A percentile compares a stretch with the other conserved stretches of the same genome.
Conservation (phyloP, 2,329 filamentous ascomycete species). For the Pseudogymnoascus verrucosus region DNA sequence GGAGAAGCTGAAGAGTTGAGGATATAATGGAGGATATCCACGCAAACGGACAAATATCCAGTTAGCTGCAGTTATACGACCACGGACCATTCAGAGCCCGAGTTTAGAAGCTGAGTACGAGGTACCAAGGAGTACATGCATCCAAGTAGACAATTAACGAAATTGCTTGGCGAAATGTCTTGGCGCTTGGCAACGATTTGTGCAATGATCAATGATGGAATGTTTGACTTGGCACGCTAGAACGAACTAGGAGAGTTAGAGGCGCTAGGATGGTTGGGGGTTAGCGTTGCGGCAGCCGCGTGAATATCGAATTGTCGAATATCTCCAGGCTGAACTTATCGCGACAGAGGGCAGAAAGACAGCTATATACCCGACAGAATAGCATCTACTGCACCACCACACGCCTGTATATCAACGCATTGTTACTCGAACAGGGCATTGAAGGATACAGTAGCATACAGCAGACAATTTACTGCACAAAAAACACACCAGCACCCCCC, state of each 20-base stretch:
- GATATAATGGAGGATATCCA: background rate
- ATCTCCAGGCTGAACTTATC: constrained; percentile 3
- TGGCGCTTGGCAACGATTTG: background rate
- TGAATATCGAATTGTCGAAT: constrained; percentile 8
- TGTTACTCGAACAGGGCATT: background rate
- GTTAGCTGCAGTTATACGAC: constrained; percentile 4
- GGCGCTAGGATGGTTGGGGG: background rate
- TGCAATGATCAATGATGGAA: constrained; percentile 2
- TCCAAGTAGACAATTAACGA: background rate
- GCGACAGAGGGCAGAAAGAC: background rate
- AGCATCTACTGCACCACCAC: background rate
- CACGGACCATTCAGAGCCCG: background rate
- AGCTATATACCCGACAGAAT: background rate
- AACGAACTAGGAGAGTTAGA: background rate
- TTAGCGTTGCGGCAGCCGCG: background rate
- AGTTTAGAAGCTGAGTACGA: background rate
- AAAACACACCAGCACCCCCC: background rate
- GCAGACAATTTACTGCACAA: background rate
- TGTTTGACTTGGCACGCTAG: constrained; percentile 8
- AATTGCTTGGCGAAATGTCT: background rate
- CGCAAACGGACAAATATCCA: constrained; percentile 8
- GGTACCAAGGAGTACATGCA: no score
- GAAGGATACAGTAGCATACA: background rate
- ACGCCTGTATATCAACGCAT: background rate
- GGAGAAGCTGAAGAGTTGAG: background rate